phyloP scores from a whole-genome alignment of 2,329 filamentous ascomycete species.

The Xylaria sp. region DNA sequence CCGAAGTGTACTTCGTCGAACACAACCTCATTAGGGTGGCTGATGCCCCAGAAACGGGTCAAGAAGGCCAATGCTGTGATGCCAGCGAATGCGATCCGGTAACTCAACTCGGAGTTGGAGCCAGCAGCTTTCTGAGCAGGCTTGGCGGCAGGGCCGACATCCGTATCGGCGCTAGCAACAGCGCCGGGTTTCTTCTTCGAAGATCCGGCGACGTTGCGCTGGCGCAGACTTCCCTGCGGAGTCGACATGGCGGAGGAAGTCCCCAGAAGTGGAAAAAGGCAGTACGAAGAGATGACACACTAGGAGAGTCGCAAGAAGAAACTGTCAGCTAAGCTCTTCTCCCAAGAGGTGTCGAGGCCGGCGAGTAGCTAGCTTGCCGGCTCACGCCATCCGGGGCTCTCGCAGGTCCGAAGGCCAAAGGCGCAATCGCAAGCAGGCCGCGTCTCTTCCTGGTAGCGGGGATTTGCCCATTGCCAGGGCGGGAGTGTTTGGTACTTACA shows the following conservation, averaged over 20 bases:
- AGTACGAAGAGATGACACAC: not conserved
- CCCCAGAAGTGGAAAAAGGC: constrained; percentile 6
- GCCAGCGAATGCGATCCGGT: constrained; percentile 76
- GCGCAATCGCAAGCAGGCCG: too few species aligned
- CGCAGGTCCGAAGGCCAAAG: too few species aligned
- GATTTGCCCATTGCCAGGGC: too few species aligned
- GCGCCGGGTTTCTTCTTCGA: constrained; percentile 57
- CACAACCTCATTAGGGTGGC: constrained; percentile 93
- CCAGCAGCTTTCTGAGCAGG: constrained; percentile 44
- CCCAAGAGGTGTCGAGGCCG: too few species aligned
- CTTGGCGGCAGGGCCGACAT: constrained; percentile 58
- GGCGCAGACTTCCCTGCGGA: constrained; percentile 64
- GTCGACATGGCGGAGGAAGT: constrained; percentile 47
- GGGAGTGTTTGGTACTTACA: too few species aligned
- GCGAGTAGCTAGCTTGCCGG: too few species aligned
- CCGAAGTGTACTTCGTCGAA: constrained; percentile 99
- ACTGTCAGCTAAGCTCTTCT: too few species aligned
- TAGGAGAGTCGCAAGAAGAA: too few species aligned
- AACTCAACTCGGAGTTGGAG: constrained; percentile 74
- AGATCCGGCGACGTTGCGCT: constrained; percentile 57
- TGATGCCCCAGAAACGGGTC: constrained; percentile 95
- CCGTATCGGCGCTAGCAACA: constrained; percentile 49
- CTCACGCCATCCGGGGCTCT: too few species aligned
- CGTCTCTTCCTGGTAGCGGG: too few species aligned
- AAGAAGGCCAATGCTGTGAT: constrained; percentile 85